Percentiles rank a stretch among this genome's conserved stretches.
phyloP scores from a whole-genome alignment of 2,329 filamentous ascomycete species.

The Calonectria naviculata region DNA sequence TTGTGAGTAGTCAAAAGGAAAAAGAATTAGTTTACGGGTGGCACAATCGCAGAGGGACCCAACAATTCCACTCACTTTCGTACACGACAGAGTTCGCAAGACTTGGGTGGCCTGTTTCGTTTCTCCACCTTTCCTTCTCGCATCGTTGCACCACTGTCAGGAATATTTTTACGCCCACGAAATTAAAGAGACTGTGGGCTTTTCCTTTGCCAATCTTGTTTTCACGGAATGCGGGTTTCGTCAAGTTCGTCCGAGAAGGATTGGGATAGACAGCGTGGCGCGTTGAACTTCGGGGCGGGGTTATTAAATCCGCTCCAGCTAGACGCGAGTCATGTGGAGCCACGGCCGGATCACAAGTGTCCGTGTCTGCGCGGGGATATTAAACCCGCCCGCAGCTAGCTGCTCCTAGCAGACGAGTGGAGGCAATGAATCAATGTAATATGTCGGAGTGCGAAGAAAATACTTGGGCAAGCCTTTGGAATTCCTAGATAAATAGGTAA shows the following conservation, averaged over 20 bases:
- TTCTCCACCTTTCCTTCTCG: constrained; percentile 42
- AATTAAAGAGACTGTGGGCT: too few species aligned
- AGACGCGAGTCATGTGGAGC: not conserved
- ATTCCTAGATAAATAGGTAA: not conserved
- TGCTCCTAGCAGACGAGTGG: not conserved
- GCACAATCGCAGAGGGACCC: too few species aligned
- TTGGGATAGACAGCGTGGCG: not conserved
- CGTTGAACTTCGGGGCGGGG: not conserved
- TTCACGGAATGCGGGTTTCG: not conserved
- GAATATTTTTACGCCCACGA: not conserved
- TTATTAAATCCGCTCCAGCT: constrained; percentile 27
- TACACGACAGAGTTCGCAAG: constrained; percentile 47
- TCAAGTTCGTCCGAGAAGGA: not conserved
- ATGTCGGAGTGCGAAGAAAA: not conserved
- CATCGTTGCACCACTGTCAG: not conserved
- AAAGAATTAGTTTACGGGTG: too few species aligned
- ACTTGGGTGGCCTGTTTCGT: constrained; percentile 46
- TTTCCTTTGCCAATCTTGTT: not conserved
- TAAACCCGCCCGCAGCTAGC: not conserved
- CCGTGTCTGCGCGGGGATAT: not conserved
- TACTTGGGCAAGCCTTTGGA: not conserved
- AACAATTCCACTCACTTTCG: constrained; percentile 44
- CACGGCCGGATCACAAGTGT: not conserved
- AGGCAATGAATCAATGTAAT: not conserved
- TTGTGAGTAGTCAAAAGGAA: too few species aligned